phyloP scores from a whole-genome alignment of 1,284 basidiomycete species.

The Cronartium ribicola region DNA sequence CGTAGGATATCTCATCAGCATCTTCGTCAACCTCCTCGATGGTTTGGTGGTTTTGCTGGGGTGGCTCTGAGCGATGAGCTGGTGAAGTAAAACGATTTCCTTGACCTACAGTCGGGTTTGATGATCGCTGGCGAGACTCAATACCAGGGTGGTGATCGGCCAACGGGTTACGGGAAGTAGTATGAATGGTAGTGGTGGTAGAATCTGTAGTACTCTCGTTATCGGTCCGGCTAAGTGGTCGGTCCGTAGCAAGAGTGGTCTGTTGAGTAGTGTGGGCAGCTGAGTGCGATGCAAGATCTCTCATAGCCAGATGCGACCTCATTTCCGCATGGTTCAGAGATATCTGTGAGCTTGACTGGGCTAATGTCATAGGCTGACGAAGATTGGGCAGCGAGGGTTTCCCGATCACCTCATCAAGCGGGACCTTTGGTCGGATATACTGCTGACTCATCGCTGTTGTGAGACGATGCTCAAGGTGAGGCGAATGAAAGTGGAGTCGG shows the following conservation, averaged over 20 bases:
- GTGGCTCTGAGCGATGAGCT: neutral
- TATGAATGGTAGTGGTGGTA: slow-evolving; percentile 18
- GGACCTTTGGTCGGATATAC: slow-evolving; percentile 22
- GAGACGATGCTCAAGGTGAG: neutral
- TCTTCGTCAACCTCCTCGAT: slow-evolving; percentile 25
- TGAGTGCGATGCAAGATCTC: neutral
- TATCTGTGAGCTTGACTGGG: slow-evolving; percentile 14
- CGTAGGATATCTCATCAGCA: slow-evolving; percentile 23
- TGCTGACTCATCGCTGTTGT: neutral
- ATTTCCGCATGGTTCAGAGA: neutral
- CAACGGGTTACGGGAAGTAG: slow-evolving; percentile 24
- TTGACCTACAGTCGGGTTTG: neutral
- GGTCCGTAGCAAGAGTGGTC: neutral
- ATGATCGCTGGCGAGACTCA: neutral
- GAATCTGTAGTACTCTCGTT: slow-evolving; percentile 16
- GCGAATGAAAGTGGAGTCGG: slow-evolving; percentile 13
- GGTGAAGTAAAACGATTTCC: neutral
- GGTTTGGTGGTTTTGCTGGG: neutral
- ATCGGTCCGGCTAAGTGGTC: neutral
- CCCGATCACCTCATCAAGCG: slow-evolving; percentile 34
- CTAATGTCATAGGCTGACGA: slow-evolving; percentile 10
- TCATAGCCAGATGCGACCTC: neutral
- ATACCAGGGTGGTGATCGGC: slow-evolving; percentile 3
- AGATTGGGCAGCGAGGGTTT: slow-evolving; percentile 18
- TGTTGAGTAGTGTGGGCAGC: no score